These are phyloP conservation scores for Fusarium buharicum DNA, from an alignment of 2,329 filamentous ascomycete genomes.

Conservation along the genomic window DNA sequence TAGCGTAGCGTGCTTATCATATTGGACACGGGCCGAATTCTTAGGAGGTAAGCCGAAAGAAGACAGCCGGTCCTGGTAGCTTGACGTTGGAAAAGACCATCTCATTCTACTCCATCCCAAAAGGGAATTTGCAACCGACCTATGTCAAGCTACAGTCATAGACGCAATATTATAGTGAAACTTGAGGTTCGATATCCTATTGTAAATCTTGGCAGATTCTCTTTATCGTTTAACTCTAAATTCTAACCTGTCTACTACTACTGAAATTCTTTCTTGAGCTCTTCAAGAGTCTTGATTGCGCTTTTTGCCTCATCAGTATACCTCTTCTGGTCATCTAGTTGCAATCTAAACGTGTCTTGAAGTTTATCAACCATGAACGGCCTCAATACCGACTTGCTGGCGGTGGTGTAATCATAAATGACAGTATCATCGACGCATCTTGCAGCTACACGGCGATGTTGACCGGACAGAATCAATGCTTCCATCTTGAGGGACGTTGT, in stretches of 20 bases:
- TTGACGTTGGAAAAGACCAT: too few species aligned
- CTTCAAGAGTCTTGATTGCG: not conserved
- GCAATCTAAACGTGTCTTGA: slow-evolving; percentile 14
- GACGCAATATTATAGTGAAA: too few species aligned
- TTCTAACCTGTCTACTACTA: not conserved
- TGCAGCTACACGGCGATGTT: slow-evolving; percentile 25
- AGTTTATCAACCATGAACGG: slow-evolving; percentile 34
- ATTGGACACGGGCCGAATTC: too few species aligned
- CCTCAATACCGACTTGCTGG: slow-evolving; percentile 24
- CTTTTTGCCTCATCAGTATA: not conserved
- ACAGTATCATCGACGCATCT: slow-evolving; percentile 27
- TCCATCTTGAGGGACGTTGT: slow-evolving; percentile 31
- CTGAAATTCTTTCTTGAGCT: slow-evolving; percentile 6
- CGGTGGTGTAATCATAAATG: slow-evolving; percentile 23
- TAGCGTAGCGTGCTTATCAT: too few species aligned
- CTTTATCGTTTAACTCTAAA: too few species aligned
- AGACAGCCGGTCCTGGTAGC: too few species aligned
- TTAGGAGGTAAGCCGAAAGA: too few species aligned
- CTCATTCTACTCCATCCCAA: too few species aligned
- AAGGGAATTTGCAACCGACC: too few species aligned
- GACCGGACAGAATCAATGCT: slow-evolving; percentile 29
- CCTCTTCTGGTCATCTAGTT: not conserved
- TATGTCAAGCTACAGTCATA: too few species aligned
- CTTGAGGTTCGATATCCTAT: too few species aligned
- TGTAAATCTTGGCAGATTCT: too few species aligned